These are phyloP conservation scores for Poa pratensis DNA, from an alignment of 176 grass and related monocot species.

Conservation along the genomic window DNA sequence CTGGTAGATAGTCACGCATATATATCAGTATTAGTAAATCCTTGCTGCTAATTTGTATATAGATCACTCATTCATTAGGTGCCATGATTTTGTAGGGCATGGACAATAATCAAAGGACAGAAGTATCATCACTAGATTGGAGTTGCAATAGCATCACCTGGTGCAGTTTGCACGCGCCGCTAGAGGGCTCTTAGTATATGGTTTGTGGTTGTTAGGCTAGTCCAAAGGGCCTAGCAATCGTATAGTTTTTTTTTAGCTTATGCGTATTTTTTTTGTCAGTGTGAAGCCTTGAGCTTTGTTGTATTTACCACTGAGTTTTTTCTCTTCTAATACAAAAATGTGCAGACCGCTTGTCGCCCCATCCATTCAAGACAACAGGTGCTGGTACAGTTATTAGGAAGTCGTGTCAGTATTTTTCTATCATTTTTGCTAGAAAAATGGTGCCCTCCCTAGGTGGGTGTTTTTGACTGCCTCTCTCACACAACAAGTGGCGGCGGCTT, in stretches of 20 bases:
- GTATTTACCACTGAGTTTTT: not conserved
- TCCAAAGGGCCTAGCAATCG: not conserved
- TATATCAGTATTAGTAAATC: not conserved
- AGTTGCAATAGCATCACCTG: not conserved
- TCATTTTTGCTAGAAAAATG: too few species aligned
- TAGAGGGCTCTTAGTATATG: not conserved
- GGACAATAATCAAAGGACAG: constrained; percentile 93
- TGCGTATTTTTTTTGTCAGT: not conserved
- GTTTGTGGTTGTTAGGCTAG: not conserved
- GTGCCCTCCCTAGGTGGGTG: too few species aligned
- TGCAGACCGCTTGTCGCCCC: not conserved
- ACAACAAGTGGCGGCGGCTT: too few species aligned
- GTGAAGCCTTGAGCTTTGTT: not conserved
- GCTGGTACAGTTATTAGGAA: constrained; percentile 3
- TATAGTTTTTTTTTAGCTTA: not conserved
- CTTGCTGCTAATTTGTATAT: not conserved
- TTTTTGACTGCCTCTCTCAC: too few species aligned
- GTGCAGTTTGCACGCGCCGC: not conserved
- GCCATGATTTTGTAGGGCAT: constrained; percentile 67
- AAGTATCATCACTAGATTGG: constrained; percentile 88
- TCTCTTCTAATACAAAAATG: not conserved
- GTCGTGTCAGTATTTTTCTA: not conserved
- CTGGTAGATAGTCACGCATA: constrained; percentile 2
- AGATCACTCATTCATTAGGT: not conserved
- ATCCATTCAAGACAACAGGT: not conserved